These are phyloP conservation scores for Pythium brassicae DNA, from an alignment of 352 stramenopile species.

Conservation along the genomic window DNA sequence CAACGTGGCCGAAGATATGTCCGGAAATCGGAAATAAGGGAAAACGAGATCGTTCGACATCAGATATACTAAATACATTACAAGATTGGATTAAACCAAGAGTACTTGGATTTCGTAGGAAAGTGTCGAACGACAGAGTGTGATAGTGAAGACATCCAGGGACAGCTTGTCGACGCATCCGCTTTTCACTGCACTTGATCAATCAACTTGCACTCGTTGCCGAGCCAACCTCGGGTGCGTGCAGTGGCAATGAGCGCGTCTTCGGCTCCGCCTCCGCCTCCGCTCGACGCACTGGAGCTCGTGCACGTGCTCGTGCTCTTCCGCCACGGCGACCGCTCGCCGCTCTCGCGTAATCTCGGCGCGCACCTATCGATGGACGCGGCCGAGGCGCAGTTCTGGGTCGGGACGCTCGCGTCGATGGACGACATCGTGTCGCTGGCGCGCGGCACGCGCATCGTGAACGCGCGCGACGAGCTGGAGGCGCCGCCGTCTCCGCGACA, in stretches of 20 bases:
- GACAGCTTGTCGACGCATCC: not conserved
- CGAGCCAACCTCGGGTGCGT: not conserved
- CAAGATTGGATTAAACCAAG: too few relatives aligned
- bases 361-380: slow-evolving; percentile 35
- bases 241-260: too few relatives aligned
- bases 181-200: not conserved
- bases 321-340: slow-evolving; percentile 75
- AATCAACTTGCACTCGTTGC: not conserved
- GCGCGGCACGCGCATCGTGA: slow-evolving; percentile 34
- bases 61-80: too few relatives aligned
- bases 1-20: slow-evolving; percentile 1
- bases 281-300: slow-evolving; percentile 26
- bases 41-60: too few relatives aligned
- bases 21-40: not conserved
- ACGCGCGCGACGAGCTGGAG: slow-evolving; percentile 14
- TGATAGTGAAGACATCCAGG: not conserved
- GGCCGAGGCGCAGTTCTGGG: slow-evolving; percentile 57
- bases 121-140: too few relatives aligned
- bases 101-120: not conserved
- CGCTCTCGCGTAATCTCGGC: slow-evolving; percentile 55
- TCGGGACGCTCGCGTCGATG: slow-evolving; percentile 39
- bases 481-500: slow-evolving; percentile 38
- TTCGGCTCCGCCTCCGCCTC: not conserved
- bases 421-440: slow-evolving; percentile 43
- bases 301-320: slow-evolving; percentile 71